Evolutionary conservation across 1,284 basidiomycete genomes (phyloP), one percentile per base, ranked within the genome.

Genomic region (Tilletiopsis washingtonensis): DNA sequence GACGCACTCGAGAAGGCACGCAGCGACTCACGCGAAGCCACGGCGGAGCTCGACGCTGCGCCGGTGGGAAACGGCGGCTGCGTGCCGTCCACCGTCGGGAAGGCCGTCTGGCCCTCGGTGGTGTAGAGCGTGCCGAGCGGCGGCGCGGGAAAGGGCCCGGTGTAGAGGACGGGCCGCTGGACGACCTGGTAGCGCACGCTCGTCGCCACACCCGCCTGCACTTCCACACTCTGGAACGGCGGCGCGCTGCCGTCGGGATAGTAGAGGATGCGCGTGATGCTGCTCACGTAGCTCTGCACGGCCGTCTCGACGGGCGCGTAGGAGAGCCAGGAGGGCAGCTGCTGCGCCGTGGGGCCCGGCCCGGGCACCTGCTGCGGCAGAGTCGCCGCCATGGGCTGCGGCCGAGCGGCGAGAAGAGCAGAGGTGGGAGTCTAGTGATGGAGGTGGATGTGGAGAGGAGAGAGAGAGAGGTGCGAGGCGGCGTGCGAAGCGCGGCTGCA

Each of bases 251-350:
- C 64, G 15, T 53, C 45, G 1, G 64, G 62, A 27, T 66, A 58
- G 38, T 64, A 67, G 21, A 64, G 53, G 11, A 67, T 44, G 25
- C 57, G 48, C 1, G 61, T 59, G 25, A 53, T 24, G 12, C 51
- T 55, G 15, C 47, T 51, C 6, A 56, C 56, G 50, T 57, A 64
- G 12, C 38, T 40, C 3, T 54, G 24, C 20, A 49, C 41, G 21
- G 37, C 38, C 21, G 62, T 64, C 5, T 51, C 53, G 17, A 40
- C 47, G 0, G 62, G 41, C 20, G 61, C 61, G 52, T 67, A 67
- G n/a, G 64, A 63, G 24, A 64, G 57, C 34, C 58, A 67, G 11
- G 56, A 55, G 37, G 64, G 62, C 37, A 67, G 54, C 29, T 53
- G 51, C 49, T 64, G 62, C 49, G 49, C 64, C 9, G 64, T 67